phyloP scores from a whole-genome alignment of 2,329 filamentous ascomycete genomes.

The Trichocomaceae sp. region DNA sequence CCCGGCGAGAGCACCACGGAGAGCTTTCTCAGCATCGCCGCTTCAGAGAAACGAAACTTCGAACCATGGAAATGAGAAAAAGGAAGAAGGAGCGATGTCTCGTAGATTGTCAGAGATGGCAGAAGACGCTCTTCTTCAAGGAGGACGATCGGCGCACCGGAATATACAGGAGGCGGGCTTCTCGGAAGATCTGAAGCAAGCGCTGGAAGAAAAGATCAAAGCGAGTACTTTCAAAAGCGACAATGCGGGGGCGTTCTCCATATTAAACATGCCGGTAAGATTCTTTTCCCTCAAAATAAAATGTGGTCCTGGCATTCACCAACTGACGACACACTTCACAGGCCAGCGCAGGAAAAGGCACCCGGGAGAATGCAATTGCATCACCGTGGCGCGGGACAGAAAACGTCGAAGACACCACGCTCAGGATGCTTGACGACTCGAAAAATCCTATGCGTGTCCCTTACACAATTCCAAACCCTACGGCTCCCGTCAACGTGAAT shows the following conservation, averaged over 20 bases:
- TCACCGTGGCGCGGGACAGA: constrained; percentile 75
- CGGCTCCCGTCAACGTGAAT: constrained; percentile 37
- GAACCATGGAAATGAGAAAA: constrained; percentile 16
- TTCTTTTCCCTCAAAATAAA: too few relatives aligned
- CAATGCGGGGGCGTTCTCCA: constrained; percentile 48
- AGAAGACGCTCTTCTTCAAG: constrained; percentile 51
- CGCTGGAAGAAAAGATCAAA: constrained; percentile 54
- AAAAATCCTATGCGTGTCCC: constrained; percentile 50
- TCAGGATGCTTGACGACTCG: constrained; percentile 69
- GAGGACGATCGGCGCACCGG: constrained; percentile 49
- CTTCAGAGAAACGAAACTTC: constrained; percentile 20
- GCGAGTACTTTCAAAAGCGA: constrained; percentile 50
- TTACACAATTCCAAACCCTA: constrained; percentile 35
- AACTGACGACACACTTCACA: neutral
- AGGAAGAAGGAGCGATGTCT: constrained; percentile 51
- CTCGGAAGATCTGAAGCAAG: constrained; percentile 53
- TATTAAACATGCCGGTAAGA: constrained; percentile 47
- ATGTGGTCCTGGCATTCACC: too few relatives aligned
- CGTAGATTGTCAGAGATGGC: constrained; percentile 54
- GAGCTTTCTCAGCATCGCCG: constrained; percentile 18
- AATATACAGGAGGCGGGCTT: constrained; percentile 58
- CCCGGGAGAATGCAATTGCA: constrained; percentile 60
- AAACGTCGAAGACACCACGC: constrained; percentile 62
- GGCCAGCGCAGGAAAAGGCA: constrained; percentile 60
- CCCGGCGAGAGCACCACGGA: neutral